A percentile compares a stretch with the other conserved stretches of the same genome.
These are phyloP conservation scores for Beauveria caledonica DNA, from an alignment of 2,329 filamentous ascomycete species.

Conservation along the genomic window DNA sequence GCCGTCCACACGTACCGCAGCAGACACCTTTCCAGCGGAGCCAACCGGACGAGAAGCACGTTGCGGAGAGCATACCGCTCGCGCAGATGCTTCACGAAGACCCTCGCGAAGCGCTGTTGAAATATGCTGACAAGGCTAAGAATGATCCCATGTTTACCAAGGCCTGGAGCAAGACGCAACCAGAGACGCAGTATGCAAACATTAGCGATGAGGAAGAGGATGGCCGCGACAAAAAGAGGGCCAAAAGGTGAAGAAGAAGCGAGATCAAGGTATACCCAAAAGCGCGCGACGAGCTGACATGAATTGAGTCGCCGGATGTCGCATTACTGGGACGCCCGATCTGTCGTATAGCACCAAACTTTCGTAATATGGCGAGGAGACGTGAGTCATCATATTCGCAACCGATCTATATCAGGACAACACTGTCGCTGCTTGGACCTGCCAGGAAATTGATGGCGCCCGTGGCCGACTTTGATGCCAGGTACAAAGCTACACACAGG, in stretches of 20 bases:
- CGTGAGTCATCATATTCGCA: background rate
- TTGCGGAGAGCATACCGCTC: slow-evolving; percentile 80
- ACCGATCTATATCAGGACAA: background rate
- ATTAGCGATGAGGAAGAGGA: slow-evolving; percentile 77
- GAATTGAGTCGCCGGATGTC: background rate
- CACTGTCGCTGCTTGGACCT: background rate
- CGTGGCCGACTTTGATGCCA: background rate
- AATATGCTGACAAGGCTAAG: slow-evolving; percentile 88
- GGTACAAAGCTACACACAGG: background rate
- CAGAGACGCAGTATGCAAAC: slow-evolving; percentile 83
- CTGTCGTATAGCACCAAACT: background rate
- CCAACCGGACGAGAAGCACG: slow-evolving; percentile 82
- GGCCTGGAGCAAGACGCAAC: slow-evolving; percentile 87
- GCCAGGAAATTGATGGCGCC: background rate
- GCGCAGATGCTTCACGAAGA: slow-evolving; percentile 95
- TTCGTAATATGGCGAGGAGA: background rate
- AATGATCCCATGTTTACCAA: slow-evolving; percentile 92
- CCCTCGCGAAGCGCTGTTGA: slow-evolving; percentile 83
- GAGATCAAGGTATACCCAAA: slow-evolving; percentile 3
- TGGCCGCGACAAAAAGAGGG: slow-evolving; percentile 57
- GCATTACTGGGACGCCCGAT: background rate
- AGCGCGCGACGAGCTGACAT: background rate
- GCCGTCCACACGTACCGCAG: slow-evolving; percentile 74
- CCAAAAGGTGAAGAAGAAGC: slow-evolving; percentile 38
- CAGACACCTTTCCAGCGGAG: slow-evolving; percentile 86